Conservation (phyloP, 495 filamentous ascomycete species). For the Thermochaetoides thermophila region DNA sequence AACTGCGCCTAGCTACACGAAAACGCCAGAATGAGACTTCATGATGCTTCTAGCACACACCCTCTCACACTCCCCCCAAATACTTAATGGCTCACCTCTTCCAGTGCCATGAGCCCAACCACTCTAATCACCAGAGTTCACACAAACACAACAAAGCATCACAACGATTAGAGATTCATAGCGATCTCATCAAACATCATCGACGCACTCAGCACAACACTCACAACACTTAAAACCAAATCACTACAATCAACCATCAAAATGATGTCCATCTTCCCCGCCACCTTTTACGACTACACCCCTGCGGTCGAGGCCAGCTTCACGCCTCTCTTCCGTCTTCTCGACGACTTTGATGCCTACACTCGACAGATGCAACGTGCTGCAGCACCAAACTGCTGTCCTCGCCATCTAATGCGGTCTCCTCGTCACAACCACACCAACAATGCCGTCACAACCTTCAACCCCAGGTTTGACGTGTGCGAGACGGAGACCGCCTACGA, state of each 20-base stretch:
- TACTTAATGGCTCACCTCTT: constrained; percentile 3
- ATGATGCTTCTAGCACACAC: not conserved
- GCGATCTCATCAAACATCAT: not conserved
- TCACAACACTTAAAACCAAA: not conserved
- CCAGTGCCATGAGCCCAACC: constrained; percentile 4
- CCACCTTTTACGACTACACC: constrained; percentile 35
- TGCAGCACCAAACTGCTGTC: constrained; percentile 1
- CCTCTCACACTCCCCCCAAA: not conserved
- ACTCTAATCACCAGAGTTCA: constrained; percentile 3
- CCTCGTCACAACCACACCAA: constrained; percentile 13
- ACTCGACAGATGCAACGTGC: constrained; percentile 16
- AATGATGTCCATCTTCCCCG: constrained; percentile 60
- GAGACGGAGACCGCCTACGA: constrained; percentile 56
- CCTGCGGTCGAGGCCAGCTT: constrained; percentile 34
- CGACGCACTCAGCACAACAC: not conserved
- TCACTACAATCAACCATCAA: constrained; percentile 4
- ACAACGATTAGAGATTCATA: too few species aligned
- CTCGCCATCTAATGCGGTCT: constrained; percentile 4
- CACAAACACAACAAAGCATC: not conserved
- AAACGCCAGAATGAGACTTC: not conserved
- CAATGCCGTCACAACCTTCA: too few species aligned
- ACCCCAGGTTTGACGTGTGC: constrained; percentile 56
- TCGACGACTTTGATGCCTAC: constrained; percentile 60
- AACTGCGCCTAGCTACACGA: not conserved
- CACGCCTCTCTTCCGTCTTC: constrained; percentile 54